Conservation (phyloP, 1,284 basidiomycete genomes). For the Microbotryum lychnidis-dioicae region DNA sequence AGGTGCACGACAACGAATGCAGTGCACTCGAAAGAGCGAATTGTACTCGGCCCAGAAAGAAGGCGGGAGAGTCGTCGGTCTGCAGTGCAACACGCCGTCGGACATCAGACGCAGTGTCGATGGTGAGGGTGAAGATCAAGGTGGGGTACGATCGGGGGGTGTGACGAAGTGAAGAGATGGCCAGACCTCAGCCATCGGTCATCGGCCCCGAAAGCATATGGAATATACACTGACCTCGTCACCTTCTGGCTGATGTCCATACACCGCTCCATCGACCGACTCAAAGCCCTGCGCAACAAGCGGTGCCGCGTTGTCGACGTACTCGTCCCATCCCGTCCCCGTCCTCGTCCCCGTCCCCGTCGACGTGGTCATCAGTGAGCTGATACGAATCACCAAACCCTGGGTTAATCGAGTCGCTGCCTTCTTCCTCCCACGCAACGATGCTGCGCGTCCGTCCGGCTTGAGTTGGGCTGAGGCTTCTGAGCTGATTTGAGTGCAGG, state of each 20-base stretch:
- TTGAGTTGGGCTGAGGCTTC: too few species aligned
- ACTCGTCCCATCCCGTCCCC: constrained; percentile 1
- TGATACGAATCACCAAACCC: too few species aligned
- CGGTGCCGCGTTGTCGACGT: constrained; percentile 6
- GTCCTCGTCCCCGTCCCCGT: too few species aligned
- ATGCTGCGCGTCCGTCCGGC: too few species aligned
- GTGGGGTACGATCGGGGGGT: neutral
- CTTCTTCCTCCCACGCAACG: too few species aligned
- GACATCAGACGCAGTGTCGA: too few species aligned
- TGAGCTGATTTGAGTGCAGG: too few species aligned
- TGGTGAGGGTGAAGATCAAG: neutral
- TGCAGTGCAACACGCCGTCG: neutral
- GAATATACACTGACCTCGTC: constrained; percentile 8
- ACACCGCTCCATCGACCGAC: constrained; percentile 6
- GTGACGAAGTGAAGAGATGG: neutral
- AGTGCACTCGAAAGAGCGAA: constrained; percentile 75
- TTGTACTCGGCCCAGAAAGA: constrained; percentile 49
- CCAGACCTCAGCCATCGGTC: too few species aligned
- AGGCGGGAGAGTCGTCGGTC: constrained; percentile 19
- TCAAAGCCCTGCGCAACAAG: constrained; percentile 21
- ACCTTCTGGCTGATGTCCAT: constrained; percentile 10
- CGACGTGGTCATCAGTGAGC: too few species aligned
- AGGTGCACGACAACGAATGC: constrained; percentile 67
- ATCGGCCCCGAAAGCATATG: too few species aligned
- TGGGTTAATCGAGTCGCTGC: too few species aligned